Evolutionary conservation across 805 yeast genomes (phyloP).

Genomic region (Saccharomycopsis schoenii): DNA sequence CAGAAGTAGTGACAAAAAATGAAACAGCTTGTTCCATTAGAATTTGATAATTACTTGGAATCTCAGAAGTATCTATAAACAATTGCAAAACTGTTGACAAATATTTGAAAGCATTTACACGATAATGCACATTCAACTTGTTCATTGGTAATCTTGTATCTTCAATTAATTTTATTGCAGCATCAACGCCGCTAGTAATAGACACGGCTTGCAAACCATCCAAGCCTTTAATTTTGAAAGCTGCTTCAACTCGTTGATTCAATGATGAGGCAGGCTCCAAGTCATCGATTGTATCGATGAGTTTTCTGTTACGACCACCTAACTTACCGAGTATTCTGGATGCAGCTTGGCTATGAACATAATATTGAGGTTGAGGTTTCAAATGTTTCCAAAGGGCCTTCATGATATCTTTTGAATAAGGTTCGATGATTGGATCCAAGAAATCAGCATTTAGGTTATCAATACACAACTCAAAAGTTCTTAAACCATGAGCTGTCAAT

Average conservation of each 20-base stretch:
- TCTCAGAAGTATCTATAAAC: conserved; percentile 39
- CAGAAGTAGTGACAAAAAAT: conserved; percentile 29
- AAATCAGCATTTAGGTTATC: conserved; percentile 94
- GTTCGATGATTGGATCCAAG: conserved; percentile 94
- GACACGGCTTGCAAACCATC: conserved; percentile 55
- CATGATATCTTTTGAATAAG: conserved; percentile 91
- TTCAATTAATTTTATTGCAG: conserved; percentile 69
- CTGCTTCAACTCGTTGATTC: conserved; percentile 64
- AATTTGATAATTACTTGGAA: conserved; percentile 32
- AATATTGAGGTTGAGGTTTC: conserved; percentile 88
- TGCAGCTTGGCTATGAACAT: conserved; percentile 91
- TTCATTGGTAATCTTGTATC: conserved; percentile 35
- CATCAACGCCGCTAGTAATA: conserved; percentile 71
- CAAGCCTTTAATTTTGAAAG: conserved; percentile 66
- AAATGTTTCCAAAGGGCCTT: conserved; percentile 85
- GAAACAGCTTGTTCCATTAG: conserved; percentile 43
- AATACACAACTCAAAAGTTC: conserved; percentile 92
- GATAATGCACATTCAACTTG: conserved; percentile 45
- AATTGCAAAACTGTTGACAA: conserved; percentile 56
- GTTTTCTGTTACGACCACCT: conserved; percentile 91
- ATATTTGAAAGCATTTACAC: conserved; percentile 70
- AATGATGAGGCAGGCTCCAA: conserved; percentile 38
- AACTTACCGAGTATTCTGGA: conserved; percentile 86
- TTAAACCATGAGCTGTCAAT: conserved; percentile 83
- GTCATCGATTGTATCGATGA: conserved; percentile 66